These are phyloP conservation scores for Discostella stelligeroides DNA, from an alignment of 108 stramenopile species.

Conservation along the genomic window DNA sequence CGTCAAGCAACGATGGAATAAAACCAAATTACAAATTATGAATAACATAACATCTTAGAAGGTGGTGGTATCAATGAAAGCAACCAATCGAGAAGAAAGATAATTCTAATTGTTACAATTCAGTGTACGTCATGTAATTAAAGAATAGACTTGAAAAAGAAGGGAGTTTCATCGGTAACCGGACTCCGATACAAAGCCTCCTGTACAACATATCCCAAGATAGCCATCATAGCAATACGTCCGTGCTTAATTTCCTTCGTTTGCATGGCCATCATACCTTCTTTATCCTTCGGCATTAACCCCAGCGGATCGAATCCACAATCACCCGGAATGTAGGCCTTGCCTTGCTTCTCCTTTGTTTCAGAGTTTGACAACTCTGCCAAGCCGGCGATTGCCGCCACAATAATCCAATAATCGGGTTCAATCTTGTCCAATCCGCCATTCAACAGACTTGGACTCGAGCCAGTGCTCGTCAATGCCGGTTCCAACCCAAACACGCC, in stretches of 20 bases:
- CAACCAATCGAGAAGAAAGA: no score
- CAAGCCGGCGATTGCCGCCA: slow-evolving; percentile 61
- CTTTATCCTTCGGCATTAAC: slow-evolving; percentile 72
- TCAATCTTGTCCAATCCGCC: slow-evolving; percentile 88
- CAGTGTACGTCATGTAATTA: slow-evolving; percentile 30
- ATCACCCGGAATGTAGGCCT: slow-evolving; percentile 72
- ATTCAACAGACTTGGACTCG: slow-evolving; percentile 82
- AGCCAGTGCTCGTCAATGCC: slow-evolving; percentile 68
- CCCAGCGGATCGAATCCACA: slow-evolving; percentile 80
- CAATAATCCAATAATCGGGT: slow-evolving; percentile 78
- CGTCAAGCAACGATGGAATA: no score
- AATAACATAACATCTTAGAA: no score
- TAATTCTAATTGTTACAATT: no score
- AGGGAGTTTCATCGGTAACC: slow-evolving; percentile 80
- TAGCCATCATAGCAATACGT: slow-evolving; percentile 90
- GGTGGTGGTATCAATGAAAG: no score
- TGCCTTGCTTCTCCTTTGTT: slow-evolving; percentile 68
- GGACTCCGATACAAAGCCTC: slow-evolving; percentile 81
- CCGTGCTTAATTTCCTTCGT: slow-evolving; percentile 90
- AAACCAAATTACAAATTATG: no score
- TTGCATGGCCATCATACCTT: slow-evolving; percentile 66
- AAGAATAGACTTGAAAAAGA: slow-evolving; percentile 79
- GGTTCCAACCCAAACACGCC: slow-evolving; percentile 57
- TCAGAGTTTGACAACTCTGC: slow-evolving; percentile 68
- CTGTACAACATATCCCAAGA: slow-evolving; percentile 85